These are phyloP conservation scores for Xylaria venustula DNA, from an alignment of 495 filamentous ascomycete species.

Conservation along the genomic window DNA sequence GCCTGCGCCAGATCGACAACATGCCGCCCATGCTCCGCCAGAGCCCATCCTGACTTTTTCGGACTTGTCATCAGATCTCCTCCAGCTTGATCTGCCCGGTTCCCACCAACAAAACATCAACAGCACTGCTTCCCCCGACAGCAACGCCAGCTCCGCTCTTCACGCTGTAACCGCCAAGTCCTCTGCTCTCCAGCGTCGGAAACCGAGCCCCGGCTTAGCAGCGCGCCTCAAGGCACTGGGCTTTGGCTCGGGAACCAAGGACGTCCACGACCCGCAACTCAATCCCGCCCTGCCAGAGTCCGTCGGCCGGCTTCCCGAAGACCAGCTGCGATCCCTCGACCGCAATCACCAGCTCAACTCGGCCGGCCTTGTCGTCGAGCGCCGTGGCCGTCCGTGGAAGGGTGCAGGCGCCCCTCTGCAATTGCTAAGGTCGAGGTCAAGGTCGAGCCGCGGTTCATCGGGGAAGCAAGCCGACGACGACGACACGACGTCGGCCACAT, in stretches of 20 bases:
- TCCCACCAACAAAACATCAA: slow-evolving; percentile 14
- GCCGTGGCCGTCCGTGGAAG: slow-evolving; percentile 64
- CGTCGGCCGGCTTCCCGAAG: slow-evolving; percentile 72
- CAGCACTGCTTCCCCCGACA: background rate
- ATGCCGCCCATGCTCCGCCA: slow-evolving; percentile 27
- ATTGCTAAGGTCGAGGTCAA: slow-evolving; percentile 32
- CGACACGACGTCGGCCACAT: slow-evolving; percentile 13
- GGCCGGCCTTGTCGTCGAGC: slow-evolving; percentile 50
- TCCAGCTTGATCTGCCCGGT: slow-evolving; percentile 34
- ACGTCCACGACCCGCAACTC: slow-evolving; percentile 35
- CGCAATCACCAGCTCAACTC: slow-evolving; percentile 59
- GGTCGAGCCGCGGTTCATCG: slow-evolving; percentile 32
- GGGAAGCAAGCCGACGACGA: slow-evolving; percentile 22
- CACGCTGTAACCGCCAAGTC: slow-evolving; percentile 17
- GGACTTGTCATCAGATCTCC: slow-evolving; percentile 38
- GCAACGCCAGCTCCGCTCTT: slow-evolving; percentile 11
- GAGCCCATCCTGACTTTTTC: slow-evolving; percentile 39
- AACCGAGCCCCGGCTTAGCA: slow-evolving; percentile 70
- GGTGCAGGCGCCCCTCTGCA: slow-evolving; percentile 45
- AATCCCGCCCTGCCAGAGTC: slow-evolving; percentile 33
- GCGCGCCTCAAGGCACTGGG: slow-evolving; percentile 74
- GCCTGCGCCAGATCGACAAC: slow-evolving; percentile 16
- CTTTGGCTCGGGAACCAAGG: slow-evolving; percentile 48
- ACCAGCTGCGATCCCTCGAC: slow-evolving; percentile 68
- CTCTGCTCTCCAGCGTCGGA: slow-evolving; percentile 41